Percentiles rank a stretch among this genome's conserved stretches.
Conservation (phyloP, 78 protist species). For the Dictyostelium intermedium region DNA sequence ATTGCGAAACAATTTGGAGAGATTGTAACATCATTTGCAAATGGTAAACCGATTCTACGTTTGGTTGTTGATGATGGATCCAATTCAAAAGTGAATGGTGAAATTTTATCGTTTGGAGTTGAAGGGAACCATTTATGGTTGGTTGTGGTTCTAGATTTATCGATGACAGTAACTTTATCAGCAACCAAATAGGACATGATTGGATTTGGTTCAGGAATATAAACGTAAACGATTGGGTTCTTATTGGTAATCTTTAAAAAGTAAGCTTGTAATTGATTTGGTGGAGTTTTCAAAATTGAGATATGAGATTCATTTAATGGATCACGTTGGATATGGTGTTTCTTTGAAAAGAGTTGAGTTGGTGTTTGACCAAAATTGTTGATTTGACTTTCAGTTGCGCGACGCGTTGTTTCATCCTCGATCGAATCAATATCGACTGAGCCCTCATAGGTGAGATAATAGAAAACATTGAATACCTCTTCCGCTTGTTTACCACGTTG, state of each 20-base stretch:
- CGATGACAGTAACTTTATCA: slow-evolving; percentile 44
- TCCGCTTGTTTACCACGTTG: slow-evolving; percentile 94
- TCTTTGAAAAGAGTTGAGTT: slow-evolving; percentile 89
- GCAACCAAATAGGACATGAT: slow-evolving; percentile 35
- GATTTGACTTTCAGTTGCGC: slow-evolving; percentile 87
- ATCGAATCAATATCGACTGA: slow-evolving; percentile 74
- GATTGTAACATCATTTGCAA: slow-evolving; percentile 71
- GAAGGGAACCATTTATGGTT: slow-evolving; percentile 73
- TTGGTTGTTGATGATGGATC: slow-evolving; percentile 48
- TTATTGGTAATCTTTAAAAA: slow-evolving; percentile 19
- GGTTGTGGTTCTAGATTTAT: slow-evolving; percentile 18
- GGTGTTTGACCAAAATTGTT: slow-evolving; percentile 99
- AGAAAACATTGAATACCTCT: slow-evolving; percentile 92
- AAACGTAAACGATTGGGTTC: slow-evolving; percentile 47
- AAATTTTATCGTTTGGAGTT: slow-evolving; percentile 39
- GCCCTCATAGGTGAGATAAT: slow-evolving; percentile 93
- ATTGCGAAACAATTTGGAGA: slow-evolving; percentile 57
- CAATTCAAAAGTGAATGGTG: slow-evolving; percentile 75
- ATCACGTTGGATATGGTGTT: slow-evolving; percentile 67
- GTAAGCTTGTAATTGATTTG: slow-evolving; percentile 41
- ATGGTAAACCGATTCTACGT: slow-evolving; percentile 75
- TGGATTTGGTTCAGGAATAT: slow-evolving; percentile 38
- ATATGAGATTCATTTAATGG: slow-evolving; percentile 44
- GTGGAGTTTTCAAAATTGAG: slow-evolving; percentile 28
- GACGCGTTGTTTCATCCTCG: slow-evolving; percentile 53